Base-by-base conservation (phyloP, 2,329 filamentous ascomycete species). In the Talaromyces verruculosus region DNA sequence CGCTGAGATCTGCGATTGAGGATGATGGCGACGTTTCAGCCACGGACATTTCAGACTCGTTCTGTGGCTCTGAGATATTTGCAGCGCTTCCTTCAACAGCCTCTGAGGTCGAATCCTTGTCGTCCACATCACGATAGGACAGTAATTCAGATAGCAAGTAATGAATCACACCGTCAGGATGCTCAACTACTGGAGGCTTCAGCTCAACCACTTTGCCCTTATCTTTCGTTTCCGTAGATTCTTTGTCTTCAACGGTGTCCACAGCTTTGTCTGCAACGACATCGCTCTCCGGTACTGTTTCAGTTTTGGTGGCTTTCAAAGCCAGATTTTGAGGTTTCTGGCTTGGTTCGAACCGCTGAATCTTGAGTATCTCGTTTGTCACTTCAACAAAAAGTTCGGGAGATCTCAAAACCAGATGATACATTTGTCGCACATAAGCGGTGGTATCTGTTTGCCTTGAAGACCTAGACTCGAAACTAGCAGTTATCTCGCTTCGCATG, bases 161-260 rank as follows among this genome's bases (percentile, higher is more conserved):
- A 73, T 98, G 92, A 66, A 99, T 89, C 3, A 99, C 92, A 3
- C 95, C 95, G 77, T 98, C 95, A 0, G 94, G 92, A 68, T 95
- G 93, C 76, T 97, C 93, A 5, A 97, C 88, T 13, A 93, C 84
- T 0, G 95, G 94, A 8, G 91, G 84, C 78, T 96, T 97, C 47
- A 87, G 79, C 67, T 97, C 93, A 0, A 80, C 71, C 3, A 83
- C 77, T 77, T 94, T 96, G 2, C 67, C 67, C 67, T 80, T 79
- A 28, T 75, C 72, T 66, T 78, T 79, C 30, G 69, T 66, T 5
- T 74, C 72, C 13, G 62, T 63, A 28, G 59, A 19, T 35, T 64
- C 58, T 58, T 55, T 63, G 19, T 61, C 65, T 55, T 71, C 71
- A 43, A 67, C 58, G 28, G 73, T 71, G 53, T 75, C 75, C 39